Base-by-base conservation (phyloP, 371 early-diverging fungal species). In the Dichotomocladium elegans region DNA sequence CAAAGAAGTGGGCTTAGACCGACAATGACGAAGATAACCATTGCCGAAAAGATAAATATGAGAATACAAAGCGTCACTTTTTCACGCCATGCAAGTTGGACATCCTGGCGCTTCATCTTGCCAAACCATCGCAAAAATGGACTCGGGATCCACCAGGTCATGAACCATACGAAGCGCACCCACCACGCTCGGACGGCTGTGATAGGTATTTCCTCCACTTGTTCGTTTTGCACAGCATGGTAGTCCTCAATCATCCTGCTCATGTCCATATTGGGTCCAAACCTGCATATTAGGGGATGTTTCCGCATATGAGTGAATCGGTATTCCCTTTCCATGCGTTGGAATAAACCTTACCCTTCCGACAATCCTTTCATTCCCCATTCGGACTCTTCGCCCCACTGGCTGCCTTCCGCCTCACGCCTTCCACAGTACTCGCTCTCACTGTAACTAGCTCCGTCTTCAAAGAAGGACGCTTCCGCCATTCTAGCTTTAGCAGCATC, bases 71-170 rank as follows among this genome's bases (percentile, higher is more conserved):
- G 79, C 0, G 96, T 87, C 8, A 95, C 85, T 72, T 98, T 95
- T 73, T 98, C 98, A 47, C 96, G 86, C 98, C 98, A 98, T 3
- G 98, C 96, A 74, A 94, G 86, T 47, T 88, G 88, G 44, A 92
- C 85, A 60, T 97, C 95, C 49, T 77, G 76, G 37, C 85, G 86
- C 56, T 83, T 83, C 86, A 93, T 92, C 49, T 83, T 80, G 51
- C 90, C 92, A 41, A 81, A 71, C 61, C 75, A 58, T 5, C 66
- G 53, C 28, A 94, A 64, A 47, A 81, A 80, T 5, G 71, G 81
- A 26, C 83, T 74, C 2, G 93, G 94, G 17, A 93, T 83, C 90
- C 93, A 94, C 87, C 89, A 94, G 3, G 98, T 98, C 59, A 91
- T 74, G 8, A 77, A 48, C 91, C 92, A 94, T 1, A 92, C 91